Conservation (phyloP, 805 yeast species). For the Torulaspora gathmanii region DNA sequence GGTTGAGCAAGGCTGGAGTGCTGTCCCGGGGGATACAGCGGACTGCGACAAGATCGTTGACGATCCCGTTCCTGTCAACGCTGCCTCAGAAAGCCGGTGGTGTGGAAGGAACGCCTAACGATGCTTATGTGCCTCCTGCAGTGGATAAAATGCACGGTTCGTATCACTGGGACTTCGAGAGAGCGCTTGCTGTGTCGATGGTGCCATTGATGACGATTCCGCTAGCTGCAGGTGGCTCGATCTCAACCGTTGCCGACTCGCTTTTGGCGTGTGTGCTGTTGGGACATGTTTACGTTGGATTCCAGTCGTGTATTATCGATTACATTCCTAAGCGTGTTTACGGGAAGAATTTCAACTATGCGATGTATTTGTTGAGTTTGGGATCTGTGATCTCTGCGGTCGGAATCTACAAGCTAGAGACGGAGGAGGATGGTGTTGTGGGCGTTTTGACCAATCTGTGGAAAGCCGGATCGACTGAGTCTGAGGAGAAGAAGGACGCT, state of each 20-base stretch:
- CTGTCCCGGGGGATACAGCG: slow-evolving; percentile 23
- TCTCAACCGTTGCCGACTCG: slow-evolving; percentile 68
- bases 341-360: slow-evolving; percentile 68
- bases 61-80: slow-evolving; percentile 49
- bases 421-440: slow-evolving; percentile 72
- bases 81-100: slow-evolving; percentile 85
- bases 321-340: slow-evolving; percentile 85
- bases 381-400: slow-evolving; percentile 69
- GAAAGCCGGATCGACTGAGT: slow-evolving; percentile 36
- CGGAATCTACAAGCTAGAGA: slow-evolving; percentile 79
- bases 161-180: slow-evolving; percentile 91
- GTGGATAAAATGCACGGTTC: slow-evolving; percentile 70
- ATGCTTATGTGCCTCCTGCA: slow-evolving; percentile 68
- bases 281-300: slow-evolving; percentile 79
- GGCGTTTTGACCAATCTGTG: slow-evolving; percentile 62
- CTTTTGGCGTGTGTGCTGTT: slow-evolving; percentile 59
- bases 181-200: slow-evolving; percentile 60
- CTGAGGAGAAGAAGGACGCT: slow-evolving; percentile 7
- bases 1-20: slow-evolving; percentile 2
- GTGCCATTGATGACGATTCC: slow-evolving; percentile 77
- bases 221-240: slow-evolving; percentile 61
- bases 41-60: slow-evolving; percentile 33
- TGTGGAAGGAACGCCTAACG: slow-evolving; percentile 90
- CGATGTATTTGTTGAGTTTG: slow-evolving; percentile 59
- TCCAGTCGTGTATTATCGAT: slow-evolving; percentile 87